Conservation (phyloP, 495 filamentous ascomycete species). For the Penicillium lividum region DNA sequence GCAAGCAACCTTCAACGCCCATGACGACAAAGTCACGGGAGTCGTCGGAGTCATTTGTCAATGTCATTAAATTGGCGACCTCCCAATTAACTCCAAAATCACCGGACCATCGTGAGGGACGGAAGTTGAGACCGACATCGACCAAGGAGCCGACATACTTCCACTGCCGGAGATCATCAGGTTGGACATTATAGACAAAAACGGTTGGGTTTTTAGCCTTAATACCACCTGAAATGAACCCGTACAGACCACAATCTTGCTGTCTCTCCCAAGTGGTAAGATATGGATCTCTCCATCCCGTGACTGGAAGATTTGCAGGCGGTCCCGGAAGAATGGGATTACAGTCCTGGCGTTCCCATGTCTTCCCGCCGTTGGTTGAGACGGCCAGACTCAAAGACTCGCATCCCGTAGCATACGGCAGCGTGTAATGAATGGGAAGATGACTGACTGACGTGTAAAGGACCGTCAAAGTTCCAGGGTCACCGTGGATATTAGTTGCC, state of each 20-base stretch:
- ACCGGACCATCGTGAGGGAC: constrained; percentile 48
- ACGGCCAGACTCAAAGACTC: constrained; percentile 53
- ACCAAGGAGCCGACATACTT: constrained; percentile 51
- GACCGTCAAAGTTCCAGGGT: constrained; percentile 41
- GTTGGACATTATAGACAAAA: constrained; percentile 53
- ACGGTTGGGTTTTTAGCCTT: constrained; percentile 46
- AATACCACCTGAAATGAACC: constrained; percentile 56
- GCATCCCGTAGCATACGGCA: constrained; percentile 49
- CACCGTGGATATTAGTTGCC: constrained; percentile 43
- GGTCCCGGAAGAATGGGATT: constrained; percentile 53
- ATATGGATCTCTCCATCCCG: constrained; percentile 58
- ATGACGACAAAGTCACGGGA: constrained; percentile 50
- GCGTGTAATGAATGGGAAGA: constrained; percentile 51
- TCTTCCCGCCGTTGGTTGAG: constrained; percentile 50
- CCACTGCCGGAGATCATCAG: constrained; percentile 51
- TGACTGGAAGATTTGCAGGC: constrained; percentile 48
- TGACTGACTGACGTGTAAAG: constrained; percentile 55
- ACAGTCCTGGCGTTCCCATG: constrained; percentile 47
- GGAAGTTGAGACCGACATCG: constrained; percentile 44
- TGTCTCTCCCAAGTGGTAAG: constrained; percentile 43
- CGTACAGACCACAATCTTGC: constrained; percentile 43
- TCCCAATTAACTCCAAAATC: constrained; percentile 60
- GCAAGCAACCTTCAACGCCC: constrained; percentile 49
- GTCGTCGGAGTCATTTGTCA: constrained; percentile 36
- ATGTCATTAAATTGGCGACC: constrained; percentile 51